phyloP scores from a whole-genome alignment of 2,329 filamentous ascomycete genomes.

The Pyrenophora seminiperda region DNA sequence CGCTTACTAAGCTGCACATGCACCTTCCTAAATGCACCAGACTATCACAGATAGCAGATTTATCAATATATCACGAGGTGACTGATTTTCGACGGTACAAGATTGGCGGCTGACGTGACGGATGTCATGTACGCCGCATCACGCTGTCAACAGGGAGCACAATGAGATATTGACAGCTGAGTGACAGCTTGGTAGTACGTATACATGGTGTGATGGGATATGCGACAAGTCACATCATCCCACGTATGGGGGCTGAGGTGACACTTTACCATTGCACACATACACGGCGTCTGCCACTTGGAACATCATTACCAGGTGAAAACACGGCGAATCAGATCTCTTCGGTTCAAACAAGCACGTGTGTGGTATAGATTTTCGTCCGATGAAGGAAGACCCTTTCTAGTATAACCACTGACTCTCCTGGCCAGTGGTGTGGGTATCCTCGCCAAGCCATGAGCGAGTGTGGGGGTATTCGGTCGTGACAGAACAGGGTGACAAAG shows the following conservation, averaged over 20 bases:
- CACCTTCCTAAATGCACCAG: not conserved
- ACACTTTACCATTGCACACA: too few species aligned
- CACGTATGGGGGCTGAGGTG: not conserved
- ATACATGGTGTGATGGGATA: not conserved
- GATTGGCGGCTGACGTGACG: too few species aligned
- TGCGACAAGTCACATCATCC: not conserved
- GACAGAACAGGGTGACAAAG: conserved; percentile 10
- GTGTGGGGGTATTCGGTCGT: conserved; percentile 35
- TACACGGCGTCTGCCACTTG: too few species aligned
- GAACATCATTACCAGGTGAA: too few species aligned
- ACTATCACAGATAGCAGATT: not conserved
- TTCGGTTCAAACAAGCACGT: not conserved
- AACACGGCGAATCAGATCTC: not conserved
- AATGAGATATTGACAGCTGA: conserved; percentile 9
- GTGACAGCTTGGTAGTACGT: conserved; percentile 13
- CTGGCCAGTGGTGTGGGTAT: conserved; percentile 27
- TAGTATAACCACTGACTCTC: conserved; percentile 33
- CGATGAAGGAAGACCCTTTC: conserved; percentile 46
- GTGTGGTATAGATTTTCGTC: conserved; percentile 40
- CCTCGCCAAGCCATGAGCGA: conserved; percentile 33
- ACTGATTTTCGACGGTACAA: too few species aligned
- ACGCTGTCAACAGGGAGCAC: not conserved
- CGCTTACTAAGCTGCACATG: not conserved
- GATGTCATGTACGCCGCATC: not conserved
- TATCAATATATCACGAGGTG: not conserved